phyloP scores from a whole-genome alignment of 495 filamentous ascomycete genomes.

The Xylaria venustula region DNA sequence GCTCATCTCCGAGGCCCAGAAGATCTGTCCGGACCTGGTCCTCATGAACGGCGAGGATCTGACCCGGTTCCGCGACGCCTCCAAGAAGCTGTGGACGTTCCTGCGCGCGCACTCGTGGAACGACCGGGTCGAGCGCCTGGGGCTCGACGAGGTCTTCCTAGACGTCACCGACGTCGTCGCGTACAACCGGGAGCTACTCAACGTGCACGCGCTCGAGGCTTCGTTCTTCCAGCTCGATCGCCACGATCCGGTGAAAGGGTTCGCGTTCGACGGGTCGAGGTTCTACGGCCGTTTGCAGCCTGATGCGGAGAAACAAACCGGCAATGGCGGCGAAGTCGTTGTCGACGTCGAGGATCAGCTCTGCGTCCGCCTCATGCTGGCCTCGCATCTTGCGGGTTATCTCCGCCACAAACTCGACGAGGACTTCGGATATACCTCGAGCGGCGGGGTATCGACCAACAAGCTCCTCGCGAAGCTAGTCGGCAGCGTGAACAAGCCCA shows the following conservation, averaged over 20 bases:
- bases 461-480: conserved; percentile 83
- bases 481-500: conserved; percentile 82
- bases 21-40: conserved; percentile 78
- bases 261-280: conserved; percentile 67
- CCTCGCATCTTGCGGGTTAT: conserved; percentile 71
- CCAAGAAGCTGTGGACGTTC: conserved; percentile 73
- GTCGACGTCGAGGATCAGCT: conserved; percentile 30
- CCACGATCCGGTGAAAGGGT: conserved; percentile 75
- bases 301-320: background rate
- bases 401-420: conserved; percentile 70
- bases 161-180: conserved; percentile 84
- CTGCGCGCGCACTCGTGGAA: conserved; percentile 71
- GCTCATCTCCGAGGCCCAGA: conserved; percentile 75
- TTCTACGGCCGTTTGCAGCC: conserved; percentile 34
- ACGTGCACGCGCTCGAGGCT: conserved; percentile 57
- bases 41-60: conserved; percentile 86
- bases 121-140: conserved; percentile 71
- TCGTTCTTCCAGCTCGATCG: conserved; percentile 81
- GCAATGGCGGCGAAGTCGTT: background rate
- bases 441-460: conserved; percentile 83
- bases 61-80: conserved; percentile 78
- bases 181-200: conserved; percentile 73
- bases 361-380: conserved; percentile 59
- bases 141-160: conserved; percentile 76
- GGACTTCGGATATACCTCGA: conserved; percentile 79